Evolutionary conservation across 106 monocot genomes (phyloP).

Genomic region (Dactylorhiza incarnata): DNA sequence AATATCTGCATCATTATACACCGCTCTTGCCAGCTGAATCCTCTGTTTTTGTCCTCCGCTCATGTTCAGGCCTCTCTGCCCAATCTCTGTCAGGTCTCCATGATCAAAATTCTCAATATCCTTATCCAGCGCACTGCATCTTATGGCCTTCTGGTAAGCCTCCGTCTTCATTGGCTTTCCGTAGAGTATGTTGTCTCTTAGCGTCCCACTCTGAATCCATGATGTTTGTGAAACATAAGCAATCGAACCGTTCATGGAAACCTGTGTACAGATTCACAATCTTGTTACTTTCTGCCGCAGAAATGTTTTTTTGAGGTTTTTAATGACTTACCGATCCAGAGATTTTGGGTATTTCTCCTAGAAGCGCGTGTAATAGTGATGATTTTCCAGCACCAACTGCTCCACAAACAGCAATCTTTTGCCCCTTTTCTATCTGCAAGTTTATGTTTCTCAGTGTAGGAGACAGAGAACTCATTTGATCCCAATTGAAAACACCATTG

Average conservation of each 20-base stretch:
- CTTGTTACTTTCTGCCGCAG: background rate
- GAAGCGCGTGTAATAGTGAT: conserved; percentile 44
- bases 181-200: conserved; percentile 61
- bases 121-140: conserved; percentile 62
- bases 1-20: conserved; percentile 34
- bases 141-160: conserved; percentile 46
- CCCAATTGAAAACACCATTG: conserved; percentile 44
- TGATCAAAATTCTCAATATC: conserved; percentile 59
- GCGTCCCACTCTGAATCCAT: conserved; percentile 76
- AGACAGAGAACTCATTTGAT: conserved; percentile 1
- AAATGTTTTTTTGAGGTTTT: background rate
- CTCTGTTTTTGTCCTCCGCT: conserved; percentile 52
- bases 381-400: conserved; percentile 74
- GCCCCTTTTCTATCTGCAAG: conserved; percentile 26
- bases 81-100: conserved; percentile 39
- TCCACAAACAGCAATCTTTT: conserved; percentile 60
- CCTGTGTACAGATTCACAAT: conserved; percentile 20
- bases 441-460: conserved; percentile 30
- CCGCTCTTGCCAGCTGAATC: conserved; percentile 40
- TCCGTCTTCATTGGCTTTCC: conserved; percentile 54
- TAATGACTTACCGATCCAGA: conserved; percentile 47
- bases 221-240: conserved; percentile 75
- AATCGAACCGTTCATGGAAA: conserved; percentile 37
- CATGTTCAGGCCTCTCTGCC: conserved; percentile 40
- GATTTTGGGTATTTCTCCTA: conserved; percentile 54